Base-by-base conservation (phyloP, 2,329 filamentous ascomycete species). In the Thielaviopsis populi region DNA sequence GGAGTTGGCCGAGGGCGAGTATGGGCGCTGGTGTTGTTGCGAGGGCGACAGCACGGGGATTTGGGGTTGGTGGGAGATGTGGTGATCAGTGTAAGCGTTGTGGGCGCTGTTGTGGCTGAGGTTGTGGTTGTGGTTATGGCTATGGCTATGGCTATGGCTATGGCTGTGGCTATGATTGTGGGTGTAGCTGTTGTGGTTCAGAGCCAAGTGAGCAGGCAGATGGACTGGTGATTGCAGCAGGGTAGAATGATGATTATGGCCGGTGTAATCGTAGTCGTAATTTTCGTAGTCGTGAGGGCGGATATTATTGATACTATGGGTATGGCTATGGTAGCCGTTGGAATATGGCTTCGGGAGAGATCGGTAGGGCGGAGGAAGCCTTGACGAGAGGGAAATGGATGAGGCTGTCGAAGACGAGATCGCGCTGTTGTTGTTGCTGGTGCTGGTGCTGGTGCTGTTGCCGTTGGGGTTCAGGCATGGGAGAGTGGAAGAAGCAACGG, bases 51-150 rank as follows among this genome's bases (percentile, higher is more conserved):
- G 17, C 59, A 61, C 37, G 41, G 63, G 58, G 41, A 65, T 40
- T 48, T 61, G 58, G 58, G 54, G 37, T n/a, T 46, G 42, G 76
- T 80, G 79, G 67, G 83, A 80, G 71, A 61, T 54, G 4, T 59
- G 64, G 56, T 61, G 53, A 43, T 59, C 60, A 33, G 43, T 59
- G 33, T 60, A 59, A 42, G 64, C 56, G 54, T 37, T 41, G 64
- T 65, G 54, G 40, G 61, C 61, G 43, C 61, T 43, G 37, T 60
- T 62, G 41, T 43, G 50, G 17, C 33, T 53, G 48, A 19, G 63
- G 58, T 3, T 37, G 41, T 56, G 50, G 46, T 7, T 22, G 40
- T 62, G 37, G 19, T 50, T 46, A 15, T 46, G 42, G 42, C 19
- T 46, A 15, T 46, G 42, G 42, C 19, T 50, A 2, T 48, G 59